Conservation (phyloP, 306 rosid genomes). For the Acacia acuminata region DNA sequence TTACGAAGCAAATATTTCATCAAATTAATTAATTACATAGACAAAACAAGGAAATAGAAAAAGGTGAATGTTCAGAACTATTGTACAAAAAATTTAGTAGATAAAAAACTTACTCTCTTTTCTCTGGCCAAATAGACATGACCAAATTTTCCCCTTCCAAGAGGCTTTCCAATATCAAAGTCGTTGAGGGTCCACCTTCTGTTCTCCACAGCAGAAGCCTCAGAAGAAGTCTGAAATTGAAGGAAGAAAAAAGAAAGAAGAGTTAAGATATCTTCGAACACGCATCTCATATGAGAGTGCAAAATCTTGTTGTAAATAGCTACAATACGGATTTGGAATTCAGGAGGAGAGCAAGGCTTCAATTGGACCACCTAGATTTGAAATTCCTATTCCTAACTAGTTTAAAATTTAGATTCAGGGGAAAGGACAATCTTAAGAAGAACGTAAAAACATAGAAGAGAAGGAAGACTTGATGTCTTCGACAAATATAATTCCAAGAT, state of each 20-base stretch:
- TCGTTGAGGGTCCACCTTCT: slow-evolving; percentile 90
- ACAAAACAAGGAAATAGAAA: slow-evolving; percentile 12
- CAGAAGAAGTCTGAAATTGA: slow-evolving; percentile 56
- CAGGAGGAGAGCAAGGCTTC: neutral
- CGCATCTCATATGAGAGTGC: neutral
- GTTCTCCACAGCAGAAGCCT: slow-evolving; percentile 66
- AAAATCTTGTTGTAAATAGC: neutral
- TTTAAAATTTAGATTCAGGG: neutral
- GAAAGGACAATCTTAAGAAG: neutral
- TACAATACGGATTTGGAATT: neutral
- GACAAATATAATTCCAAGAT: neutral
- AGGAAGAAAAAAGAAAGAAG: slow-evolving; percentile 17
- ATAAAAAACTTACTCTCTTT: slow-evolving; percentile 59
- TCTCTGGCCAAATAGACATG: slow-evolving; percentile 99
- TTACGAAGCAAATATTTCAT: slow-evolving; percentile 30
- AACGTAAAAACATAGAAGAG: neutral
- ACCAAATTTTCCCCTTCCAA: slow-evolving; percentile 98
- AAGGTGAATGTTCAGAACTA: neutral
- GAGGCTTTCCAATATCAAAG: slow-evolving; percentile 95
- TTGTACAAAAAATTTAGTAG: neutral
- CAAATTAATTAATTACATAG: slow-evolving; percentile 5
- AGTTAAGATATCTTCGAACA: slow-evolving; percentile 7
- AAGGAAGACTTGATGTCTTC: neutral
- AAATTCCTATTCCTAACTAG: slow-evolving; percentile 4
- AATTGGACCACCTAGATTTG: neutral